A percentile compares a stretch with the other conserved stretches of the same genome.
Conservation (phyloP, 2,329 filamentous ascomycete species). For the Rugonectria rugulosa region DNA sequence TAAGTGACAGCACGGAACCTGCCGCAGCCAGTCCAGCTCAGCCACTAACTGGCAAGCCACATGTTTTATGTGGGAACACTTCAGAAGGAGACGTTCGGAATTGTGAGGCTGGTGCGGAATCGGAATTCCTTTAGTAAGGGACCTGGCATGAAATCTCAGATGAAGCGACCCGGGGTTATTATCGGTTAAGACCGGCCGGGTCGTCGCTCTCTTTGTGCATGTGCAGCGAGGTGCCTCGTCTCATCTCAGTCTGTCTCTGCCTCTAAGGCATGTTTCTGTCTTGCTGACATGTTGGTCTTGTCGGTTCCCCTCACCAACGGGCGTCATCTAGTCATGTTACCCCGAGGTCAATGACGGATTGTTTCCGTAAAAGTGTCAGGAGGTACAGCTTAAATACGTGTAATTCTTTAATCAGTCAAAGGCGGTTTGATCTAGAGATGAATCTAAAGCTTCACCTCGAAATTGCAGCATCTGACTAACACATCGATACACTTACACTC, state of each 20-base stretch:
- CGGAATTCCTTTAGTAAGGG: background rate
- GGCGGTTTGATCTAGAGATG: background rate
- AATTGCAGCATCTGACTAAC: background rate
- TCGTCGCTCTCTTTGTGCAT: no score
- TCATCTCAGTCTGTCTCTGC: no score
- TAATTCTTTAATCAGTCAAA: background rate
- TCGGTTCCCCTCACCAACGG: no score
- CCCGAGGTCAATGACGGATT: slow-evolving; percentile 1
- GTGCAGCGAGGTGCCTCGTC: no score
- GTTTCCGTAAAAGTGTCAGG: background rate
- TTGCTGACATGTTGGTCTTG: no score
- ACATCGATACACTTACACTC: slow-evolving; percentile 44
- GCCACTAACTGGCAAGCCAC: no score
- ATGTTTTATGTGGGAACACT: no score
- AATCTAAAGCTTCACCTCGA: background rate
- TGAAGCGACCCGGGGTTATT: background rate
- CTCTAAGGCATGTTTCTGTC: no score
- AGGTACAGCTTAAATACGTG: background rate
- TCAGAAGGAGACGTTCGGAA: no score
- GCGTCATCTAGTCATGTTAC: background rate
- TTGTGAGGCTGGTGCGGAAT: background rate
- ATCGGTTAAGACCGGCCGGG: background rate
- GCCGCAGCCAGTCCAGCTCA: no score
- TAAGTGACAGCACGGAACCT: no score
- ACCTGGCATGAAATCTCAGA: no score